Evolutionary conservation across 257 asterid species (phyloP).

Genomic region (Gardenia jasminoides): DNA sequence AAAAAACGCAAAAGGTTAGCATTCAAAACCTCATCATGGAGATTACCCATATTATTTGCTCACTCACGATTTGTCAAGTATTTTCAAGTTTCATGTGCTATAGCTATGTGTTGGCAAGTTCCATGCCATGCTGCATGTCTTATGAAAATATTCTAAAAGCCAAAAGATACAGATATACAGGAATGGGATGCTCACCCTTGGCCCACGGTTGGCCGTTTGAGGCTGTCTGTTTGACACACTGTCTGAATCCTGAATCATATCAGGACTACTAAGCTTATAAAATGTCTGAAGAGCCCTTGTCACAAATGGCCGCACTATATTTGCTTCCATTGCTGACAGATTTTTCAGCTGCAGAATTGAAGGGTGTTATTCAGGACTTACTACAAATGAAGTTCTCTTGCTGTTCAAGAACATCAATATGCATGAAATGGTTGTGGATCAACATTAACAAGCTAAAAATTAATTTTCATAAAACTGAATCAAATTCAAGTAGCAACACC

Average conservation of each 20-base stretch:
- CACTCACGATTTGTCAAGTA: neutral
- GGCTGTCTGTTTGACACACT: constrained; percentile 59
- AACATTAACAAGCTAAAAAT: neutral
- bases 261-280: constrained; percentile 69
- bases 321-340: constrained; percentile 95
- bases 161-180: constrained; percentile 4
- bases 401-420: neutral
- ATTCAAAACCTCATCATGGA: constrained; percentile 16
- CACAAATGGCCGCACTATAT: constrained; percentile 86
- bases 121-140: neutral
- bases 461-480: neutral
- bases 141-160: neutral
- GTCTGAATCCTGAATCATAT: constrained; percentile 70
- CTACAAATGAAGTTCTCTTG: neutral
- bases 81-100: neutral
- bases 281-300: constrained; percentile 79
- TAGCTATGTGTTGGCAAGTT: neutral
- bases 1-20: constrained; percentile 11
- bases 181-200: constrained; percentile 55
- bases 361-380: constrained; percentile 10
- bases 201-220: constrained; percentile 66
- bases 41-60: neutral
- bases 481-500: neutral
- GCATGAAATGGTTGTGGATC: neutral
- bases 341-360: constrained; percentile 69